phyloP scores from a whole-genome alignment of 331 rosid species.

The Pyrus hybrid region DNA sequence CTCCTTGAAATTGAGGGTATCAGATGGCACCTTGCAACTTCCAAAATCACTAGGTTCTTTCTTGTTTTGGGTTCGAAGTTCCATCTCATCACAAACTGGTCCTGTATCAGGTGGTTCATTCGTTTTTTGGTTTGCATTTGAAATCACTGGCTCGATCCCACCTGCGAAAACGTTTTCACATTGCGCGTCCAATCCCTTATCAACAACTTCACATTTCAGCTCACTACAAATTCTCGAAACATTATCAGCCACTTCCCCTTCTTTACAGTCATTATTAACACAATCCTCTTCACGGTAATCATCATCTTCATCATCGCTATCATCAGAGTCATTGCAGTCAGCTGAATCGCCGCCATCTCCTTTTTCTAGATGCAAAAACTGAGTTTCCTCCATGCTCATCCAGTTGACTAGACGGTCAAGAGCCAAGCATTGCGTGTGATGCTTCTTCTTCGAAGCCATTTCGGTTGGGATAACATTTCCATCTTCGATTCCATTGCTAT shows the following conservation, averaged over 20 bases:
- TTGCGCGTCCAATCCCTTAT: constrained; percentile 1
- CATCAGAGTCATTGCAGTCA: constrained; percentile 43
- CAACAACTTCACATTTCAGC: constrained; percentile 12
- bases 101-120: constrained; percentile 17
- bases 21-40: constrained; percentile 6
- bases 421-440: constrained; percentile 16
- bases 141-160: constrained; percentile 2
- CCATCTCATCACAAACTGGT: constrained; percentile 8
- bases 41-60: constrained; percentile 23
- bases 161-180: constrained; percentile 2
- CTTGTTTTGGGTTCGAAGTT: constrained; percentile 10
- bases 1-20: constrained; percentile 15
- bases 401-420: constrained; percentile 43
- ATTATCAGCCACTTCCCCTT: constrained; percentile 13
- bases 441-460: constrained; percentile 23
- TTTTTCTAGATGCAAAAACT: constrained; percentile 31
- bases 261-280: constrained; percentile 20
- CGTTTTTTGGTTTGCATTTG: constrained; percentile 13
- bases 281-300: constrained; percentile 24
- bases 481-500: constrained; percentile 18
- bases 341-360: constrained; percentile 31
- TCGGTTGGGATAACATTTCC: constrained; percentile 24
- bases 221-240: constrained; percentile 8
- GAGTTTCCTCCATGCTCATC: constrained; percentile 74
- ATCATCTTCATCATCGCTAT: constrained; percentile 42